These are phyloP conservation scores for Tolypocladium capitatum DNA, from an alignment of 2,329 filamentous ascomycete genomes.

Conservation along the genomic window DNA sequence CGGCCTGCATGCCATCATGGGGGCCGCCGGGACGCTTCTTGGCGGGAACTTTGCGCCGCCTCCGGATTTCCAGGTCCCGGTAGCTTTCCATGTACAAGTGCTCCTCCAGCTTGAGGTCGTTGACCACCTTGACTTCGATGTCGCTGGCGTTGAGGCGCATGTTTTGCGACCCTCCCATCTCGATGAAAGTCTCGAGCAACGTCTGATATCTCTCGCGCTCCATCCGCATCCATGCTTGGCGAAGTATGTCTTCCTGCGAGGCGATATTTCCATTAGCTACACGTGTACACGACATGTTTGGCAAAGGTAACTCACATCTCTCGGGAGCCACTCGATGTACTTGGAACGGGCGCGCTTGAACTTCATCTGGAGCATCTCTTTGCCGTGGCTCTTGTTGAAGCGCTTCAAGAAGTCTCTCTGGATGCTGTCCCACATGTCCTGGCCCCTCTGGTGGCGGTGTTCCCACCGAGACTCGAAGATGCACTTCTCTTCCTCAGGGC, in stretches of 20 bases:
- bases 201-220: slow-evolving; percentile 30
- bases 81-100: slow-evolving; percentile 25
- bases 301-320: slow-evolving; percentile 29
- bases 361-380: slow-evolving; percentile 44
- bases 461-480: slow-evolving; percentile 36
- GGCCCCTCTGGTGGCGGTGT: slow-evolving; percentile 33
- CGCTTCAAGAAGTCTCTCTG: slow-evolving; percentile 24
- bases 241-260: slow-evolving; percentile 24
- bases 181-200: slow-evolving; percentile 31
- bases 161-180: slow-evolving; percentile 34
- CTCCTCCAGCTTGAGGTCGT: slow-evolving; percentile 26
- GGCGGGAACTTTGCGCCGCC: slow-evolving; percentile 26
- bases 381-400: slow-evolving; percentile 25
- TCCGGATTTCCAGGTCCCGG: slow-evolving; percentile 21
- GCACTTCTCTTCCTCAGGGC: slow-evolving; percentile 33
- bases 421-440: slow-evolving; percentile 46
- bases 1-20: slow-evolving; percentile 18
- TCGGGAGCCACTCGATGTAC: slow-evolving; percentile 32
- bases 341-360: slow-evolving; percentile 36
- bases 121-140: slow-evolving; percentile 35
- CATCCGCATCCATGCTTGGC: slow-evolving; percentile 24
- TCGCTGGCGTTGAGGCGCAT: slow-evolving; percentile 36
- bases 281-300: background rate
- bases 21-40: slow-evolving; percentile 14
- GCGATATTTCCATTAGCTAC: background rate